Percentiles rank a stretch among this genome's conserved stretches.
Conservation (phyloP, 768 basidiomycete species). For the Pulveroboletus ravenelii region DNA sequence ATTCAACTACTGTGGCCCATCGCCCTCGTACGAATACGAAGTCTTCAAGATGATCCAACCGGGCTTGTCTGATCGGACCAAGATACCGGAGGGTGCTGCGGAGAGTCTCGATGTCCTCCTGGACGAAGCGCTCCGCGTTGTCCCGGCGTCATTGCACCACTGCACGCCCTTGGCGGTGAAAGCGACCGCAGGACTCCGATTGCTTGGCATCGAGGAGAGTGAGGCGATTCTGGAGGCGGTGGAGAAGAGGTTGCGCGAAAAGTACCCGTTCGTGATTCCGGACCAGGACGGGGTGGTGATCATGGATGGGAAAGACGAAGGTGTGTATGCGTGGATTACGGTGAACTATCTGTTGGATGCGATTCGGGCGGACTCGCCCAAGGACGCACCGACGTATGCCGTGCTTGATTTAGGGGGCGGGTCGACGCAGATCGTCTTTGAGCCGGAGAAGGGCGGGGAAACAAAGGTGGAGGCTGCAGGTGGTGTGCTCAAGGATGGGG, state of each 20-base stretch:
- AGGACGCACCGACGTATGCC: conserved; percentile 61
- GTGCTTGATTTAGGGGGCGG: conserved; percentile 96
- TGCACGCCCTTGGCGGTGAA: conserved; percentile 92
- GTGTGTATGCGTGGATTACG: conserved; percentile 98
- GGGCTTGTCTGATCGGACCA: conserved; percentile 66
- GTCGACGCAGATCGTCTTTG: conserved; percentile 96
- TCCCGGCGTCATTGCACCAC: conserved; percentile 53
- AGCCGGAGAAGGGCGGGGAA: conserved; percentile 58
- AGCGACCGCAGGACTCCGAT: conserved; percentile 83
- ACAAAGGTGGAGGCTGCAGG: conserved; percentile 17
- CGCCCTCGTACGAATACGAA: conserved; percentile 86
- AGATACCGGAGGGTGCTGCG: conserved; percentile 65
- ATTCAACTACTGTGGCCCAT: conserved; percentile 82
- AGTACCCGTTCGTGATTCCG: conserved; percentile 67
- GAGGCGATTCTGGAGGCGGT: conserved; percentile 75
- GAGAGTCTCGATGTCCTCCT: conserved; percentile 73
- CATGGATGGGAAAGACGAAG: conserved; percentile 96
- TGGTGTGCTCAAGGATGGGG: conserved; percentile 61
- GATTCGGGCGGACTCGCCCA: conserved; percentile 51
- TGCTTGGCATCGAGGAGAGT: conserved; percentile 60
- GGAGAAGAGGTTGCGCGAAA: conserved; percentile 45
- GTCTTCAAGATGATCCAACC: conserved; percentile 81
- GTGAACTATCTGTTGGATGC: conserved; percentile 87
- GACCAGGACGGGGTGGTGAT: conserved; percentile 67
- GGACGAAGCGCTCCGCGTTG: conserved; percentile 72